Base-by-base conservation (phyloP, 306 rosid species). In the Sphenostylis stenocarpa region DNA sequence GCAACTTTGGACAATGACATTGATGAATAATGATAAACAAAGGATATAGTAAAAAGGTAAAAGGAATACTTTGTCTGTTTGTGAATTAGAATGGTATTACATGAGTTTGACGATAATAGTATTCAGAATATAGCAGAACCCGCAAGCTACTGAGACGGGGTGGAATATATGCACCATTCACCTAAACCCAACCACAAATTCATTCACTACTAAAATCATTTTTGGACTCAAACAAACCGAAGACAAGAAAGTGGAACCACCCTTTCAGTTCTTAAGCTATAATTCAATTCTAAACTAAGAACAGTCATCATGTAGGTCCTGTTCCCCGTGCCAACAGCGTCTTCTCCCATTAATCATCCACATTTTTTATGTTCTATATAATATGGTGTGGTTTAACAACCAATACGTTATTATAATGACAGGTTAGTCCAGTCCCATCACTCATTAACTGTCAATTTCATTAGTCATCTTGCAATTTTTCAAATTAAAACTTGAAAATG, bases 51-150 rank as follows among this genome's bases (percentile, higher is more conserved):
- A 17, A 57, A 71, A 58, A 15, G 38, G 9, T 44, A 67, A 57
- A 53, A 64, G 69, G 43, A 68, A 52, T 43, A 51, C 9, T 84
- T 75, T 72, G 70, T 75, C 81, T 65, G 58, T 76, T 52, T 67
- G 39, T 79, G 66, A 71, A 47, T 41, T 77, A 58, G 64, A 26
- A 57, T 61, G 36, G 48, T 51, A 68, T 70, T 55, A 7, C 7
- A 12, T 43, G 71, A 78, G 77, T 61, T 62, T 11, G 76, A 11
- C 12, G 38, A 33, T 5, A 36, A 23, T 73, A 43, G 74, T 36
- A 12, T 31, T 75, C 36, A 52, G 39, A 48, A 56, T 73, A 61
- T 60, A 6, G 62, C 62, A 77, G 9, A 19, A 29, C 1, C 69
- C 62, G 15, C 70, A 77, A 77, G 80, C 56, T 26, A 68, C 70